phyloP scores from a whole-genome alignment of 352 stramenopile species.

The Phytophthora citrophthora region DNA sequence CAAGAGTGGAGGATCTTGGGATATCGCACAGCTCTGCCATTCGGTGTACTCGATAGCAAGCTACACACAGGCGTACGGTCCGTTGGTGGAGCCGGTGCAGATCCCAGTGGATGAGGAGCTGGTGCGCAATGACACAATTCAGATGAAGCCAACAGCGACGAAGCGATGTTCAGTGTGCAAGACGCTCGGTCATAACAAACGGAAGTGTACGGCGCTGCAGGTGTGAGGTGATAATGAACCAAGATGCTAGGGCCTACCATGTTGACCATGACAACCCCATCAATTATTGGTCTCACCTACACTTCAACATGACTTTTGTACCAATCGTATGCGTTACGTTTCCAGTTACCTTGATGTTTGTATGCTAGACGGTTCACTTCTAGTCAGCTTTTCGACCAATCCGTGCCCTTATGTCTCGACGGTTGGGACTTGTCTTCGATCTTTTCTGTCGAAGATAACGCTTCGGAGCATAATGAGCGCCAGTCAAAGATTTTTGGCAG shows the following conservation, averaged over 20 bases:
- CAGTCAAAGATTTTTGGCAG: conserved; percentile 62
- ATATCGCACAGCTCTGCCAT: conserved; percentile 40
- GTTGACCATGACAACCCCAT: too few relatives aligned
- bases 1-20: conserved; percentile 39
- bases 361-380: conserved; percentile 19
- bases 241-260: background rate
- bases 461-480: conserved; percentile 46
- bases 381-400: conserved; percentile 28
- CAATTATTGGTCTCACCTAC: too few relatives aligned
- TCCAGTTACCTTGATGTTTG: conserved; percentile 23
- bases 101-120: conserved; percentile 56
- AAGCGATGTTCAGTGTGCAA: conserved; percentile 57
- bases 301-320: conserved; percentile 30
- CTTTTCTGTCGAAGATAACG: conserved; percentile 60
- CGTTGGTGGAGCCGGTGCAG: conserved; percentile 37
- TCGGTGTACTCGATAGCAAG: conserved; percentile 37
- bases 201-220: conserved; percentile 37
- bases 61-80: conserved; percentile 40
- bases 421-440: conserved; percentile 46
- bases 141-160: conserved; percentile 33
- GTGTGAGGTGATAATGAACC: conserved; percentile 6
- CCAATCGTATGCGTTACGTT: conserved; percentile 13
- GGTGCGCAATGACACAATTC: conserved; percentile 44
- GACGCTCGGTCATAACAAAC: conserved; percentile 50
- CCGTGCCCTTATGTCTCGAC: conserved; percentile 9